A percentile compares a stretch with the other conserved stretches of the same genome.
phyloP scores from a whole-genome alignment of 257 asterid genomes.

The Scutellaria baicalensis region DNA sequence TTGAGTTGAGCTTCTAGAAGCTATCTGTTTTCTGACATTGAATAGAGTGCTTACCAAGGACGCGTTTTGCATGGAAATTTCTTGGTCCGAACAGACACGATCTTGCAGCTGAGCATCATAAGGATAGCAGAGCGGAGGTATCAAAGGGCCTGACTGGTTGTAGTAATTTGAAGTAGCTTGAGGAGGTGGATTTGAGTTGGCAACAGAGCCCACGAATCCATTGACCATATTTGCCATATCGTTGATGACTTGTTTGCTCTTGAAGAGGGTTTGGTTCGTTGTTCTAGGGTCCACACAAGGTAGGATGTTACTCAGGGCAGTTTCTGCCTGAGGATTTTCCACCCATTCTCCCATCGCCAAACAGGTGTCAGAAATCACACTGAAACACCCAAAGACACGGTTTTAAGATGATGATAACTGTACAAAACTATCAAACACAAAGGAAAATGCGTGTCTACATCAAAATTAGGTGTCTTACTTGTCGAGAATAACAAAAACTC shows the following conservation, averaged over 20 bases:
- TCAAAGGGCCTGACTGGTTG: conserved; percentile 75
- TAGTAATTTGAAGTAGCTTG: conserved; percentile 33
- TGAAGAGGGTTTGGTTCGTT: conserved; percentile 72
- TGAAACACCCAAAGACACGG: conserved; percentile 17
- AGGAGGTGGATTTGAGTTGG: conserved; percentile 65
- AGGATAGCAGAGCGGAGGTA: conserved; percentile 84
- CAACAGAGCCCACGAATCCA: conserved; percentile 55
- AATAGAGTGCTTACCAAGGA: conserved; percentile 33
- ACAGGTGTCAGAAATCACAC: conserved; percentile 80
- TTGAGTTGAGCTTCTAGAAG: background rate
- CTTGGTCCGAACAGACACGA: conserved; percentile 52
- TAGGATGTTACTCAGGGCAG: conserved; percentile 88
- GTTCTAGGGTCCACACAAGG: conserved; percentile 95
- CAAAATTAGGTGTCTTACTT: conserved; percentile 43
- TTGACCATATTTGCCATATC: conserved; percentile 68
- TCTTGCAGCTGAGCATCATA: conserved; percentile 69
- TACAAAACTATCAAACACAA: background rate
- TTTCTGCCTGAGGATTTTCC: conserved; percentile 94
- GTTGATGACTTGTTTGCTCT: conserved; percentile 75
- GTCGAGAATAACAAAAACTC: conserved; percentile 71
- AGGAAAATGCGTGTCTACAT: background rate
- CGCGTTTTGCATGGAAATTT: conserved; percentile 68
- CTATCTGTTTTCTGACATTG: background rate
- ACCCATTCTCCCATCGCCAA: conserved; percentile 99
- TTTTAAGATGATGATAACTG: background rate